Conservation (phyloP, 2,329 filamentous ascomycete species). For the Claviceps sp. region DNA sequence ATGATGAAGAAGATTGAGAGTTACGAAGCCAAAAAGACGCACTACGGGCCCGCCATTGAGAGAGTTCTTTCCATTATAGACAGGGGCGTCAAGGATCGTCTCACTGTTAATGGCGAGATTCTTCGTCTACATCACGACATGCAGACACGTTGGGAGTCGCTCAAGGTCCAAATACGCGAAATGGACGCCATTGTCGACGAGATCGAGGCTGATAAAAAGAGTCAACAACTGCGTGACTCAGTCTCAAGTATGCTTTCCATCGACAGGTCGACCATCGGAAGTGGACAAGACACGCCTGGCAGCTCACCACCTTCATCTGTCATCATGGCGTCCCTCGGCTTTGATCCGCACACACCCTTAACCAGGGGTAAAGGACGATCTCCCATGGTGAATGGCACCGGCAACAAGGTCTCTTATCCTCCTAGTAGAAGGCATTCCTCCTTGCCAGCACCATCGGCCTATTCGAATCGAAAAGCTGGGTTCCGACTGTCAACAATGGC, state of each 20-base stretch:
- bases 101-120: constrained; percentile 94
- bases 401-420: constrained; percentile 32
- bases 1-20: constrained; percentile 78
- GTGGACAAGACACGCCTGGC: constrained; percentile 56
- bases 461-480: constrained; percentile 27
- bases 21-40: constrained; percentile 87
- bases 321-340: constrained; percentile 42
- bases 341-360: constrained; percentile 33
- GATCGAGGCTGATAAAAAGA: constrained; percentile 45
- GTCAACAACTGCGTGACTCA: constrained; percentile 75
- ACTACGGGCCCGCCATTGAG: constrained; percentile 89
- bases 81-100: constrained; percentile 85
- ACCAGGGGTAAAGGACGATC: constrained; percentile 33
- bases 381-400: constrained; percentile 11
- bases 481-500: constrained; percentile 33
- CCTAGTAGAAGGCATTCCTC: constrained; percentile 32
- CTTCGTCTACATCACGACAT: constrained; percentile 75
- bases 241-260: constrained; percentile 85
- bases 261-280: constrained; percentile 58
- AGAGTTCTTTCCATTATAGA: constrained; percentile 86
- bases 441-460: constrained; percentile 30
- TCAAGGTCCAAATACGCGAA: constrained; percentile 65
- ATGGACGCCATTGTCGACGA: constrained; percentile 68
- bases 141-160: constrained; percentile 62
- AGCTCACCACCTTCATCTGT: constrained; percentile 52